Conservation (phyloP, 352 stramenopile species). For the Globisporangium viniferum region DNA sequence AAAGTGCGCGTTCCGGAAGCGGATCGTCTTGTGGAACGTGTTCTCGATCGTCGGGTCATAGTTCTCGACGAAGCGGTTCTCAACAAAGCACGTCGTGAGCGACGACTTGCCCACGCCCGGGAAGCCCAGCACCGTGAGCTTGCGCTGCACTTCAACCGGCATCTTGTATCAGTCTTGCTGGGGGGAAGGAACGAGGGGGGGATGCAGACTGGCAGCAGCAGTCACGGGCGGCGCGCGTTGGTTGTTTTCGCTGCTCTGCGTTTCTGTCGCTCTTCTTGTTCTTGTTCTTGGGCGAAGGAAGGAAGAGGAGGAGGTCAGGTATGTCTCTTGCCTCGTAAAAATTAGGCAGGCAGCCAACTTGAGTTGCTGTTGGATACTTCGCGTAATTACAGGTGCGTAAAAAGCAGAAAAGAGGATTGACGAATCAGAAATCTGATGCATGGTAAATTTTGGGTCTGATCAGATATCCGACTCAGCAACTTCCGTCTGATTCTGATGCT, state of each 20-base stretch:
- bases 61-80: slow-evolving; percentile 89
- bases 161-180: slow-evolving; percentile 28
- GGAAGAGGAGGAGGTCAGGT: not conserved
- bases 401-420: not conserved
- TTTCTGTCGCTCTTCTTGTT: not conserved
- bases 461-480: not conserved
- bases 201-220: too few relatives aligned
- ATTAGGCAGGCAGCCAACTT: not conserved
- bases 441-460: not conserved
- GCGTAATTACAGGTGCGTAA: not conserved
- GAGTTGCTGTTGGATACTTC: not conserved
- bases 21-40: slow-evolving; percentile 95
- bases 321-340: not conserved
- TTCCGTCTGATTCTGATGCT: not conserved
- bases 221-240: not conserved
- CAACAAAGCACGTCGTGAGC: slow-evolving; percentile 93
- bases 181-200: too few relatives aligned
- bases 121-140: slow-evolving; percentile 94
- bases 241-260: not conserved
- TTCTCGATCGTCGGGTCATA: slow-evolving; percentile 97
- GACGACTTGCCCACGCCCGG: slow-evolving; percentile 95
- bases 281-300: not conserved
- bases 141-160: slow-evolving; percentile 93
- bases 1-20: slow-evolving; percentile 96
- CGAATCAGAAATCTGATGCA: not conserved